Percentiles rank a stretch among this genome's conserved stretches.
phyloP scores from a whole-genome alignment of 768 basidiomycete genomes.

The Obba rivulosa region DNA sequence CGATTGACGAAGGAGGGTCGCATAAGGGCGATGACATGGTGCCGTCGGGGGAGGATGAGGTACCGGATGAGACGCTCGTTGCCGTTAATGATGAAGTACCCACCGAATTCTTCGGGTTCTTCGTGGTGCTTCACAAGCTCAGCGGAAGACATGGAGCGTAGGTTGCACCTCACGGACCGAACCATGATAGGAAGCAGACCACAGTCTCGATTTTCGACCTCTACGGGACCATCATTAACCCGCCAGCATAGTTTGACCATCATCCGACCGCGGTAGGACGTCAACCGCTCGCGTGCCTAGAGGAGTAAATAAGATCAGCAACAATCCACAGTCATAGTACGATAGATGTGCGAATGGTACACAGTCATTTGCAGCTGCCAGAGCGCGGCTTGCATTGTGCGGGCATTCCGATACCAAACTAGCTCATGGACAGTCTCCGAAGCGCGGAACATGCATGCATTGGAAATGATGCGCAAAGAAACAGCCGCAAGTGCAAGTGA shows the following conservation, averaged over 20 bases:
- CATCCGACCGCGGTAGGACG: conserved; percentile 90
- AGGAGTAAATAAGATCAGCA: too few species aligned
- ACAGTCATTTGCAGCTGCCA: too few species aligned
- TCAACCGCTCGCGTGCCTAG: conserved; percentile 88
- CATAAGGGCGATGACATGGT: conserved; percentile 90
- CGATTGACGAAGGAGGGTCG: conserved; percentile 90
- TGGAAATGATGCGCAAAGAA: background rate
- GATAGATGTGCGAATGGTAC: background rate
- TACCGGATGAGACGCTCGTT: conserved; percentile 98
- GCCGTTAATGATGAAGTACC: conserved; percentile 98
- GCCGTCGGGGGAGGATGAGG: conserved; percentile 91
- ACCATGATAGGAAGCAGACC: conserved; percentile 97
- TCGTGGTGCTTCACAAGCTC: conserved; percentile 88
- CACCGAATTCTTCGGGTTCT: conserved; percentile 97
- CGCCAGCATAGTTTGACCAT: conserved; percentile 82
- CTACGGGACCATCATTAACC: conserved; percentile 57
- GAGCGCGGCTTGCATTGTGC: too few species aligned
- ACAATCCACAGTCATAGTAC: too few species aligned
- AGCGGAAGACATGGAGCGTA: conserved; percentile 78
- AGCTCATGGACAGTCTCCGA: too few species aligned
- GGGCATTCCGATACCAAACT: too few species aligned
- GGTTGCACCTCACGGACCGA: conserved; percentile 90
- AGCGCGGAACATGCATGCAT: too few species aligned
- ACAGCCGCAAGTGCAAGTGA: background rate
- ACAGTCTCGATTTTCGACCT: conserved; percentile 73